These are phyloP conservation scores for Pilasporangium apinafurcum DNA, from an alignment of 352 stramenopile genomes.

Conservation along the genomic window DNA sequence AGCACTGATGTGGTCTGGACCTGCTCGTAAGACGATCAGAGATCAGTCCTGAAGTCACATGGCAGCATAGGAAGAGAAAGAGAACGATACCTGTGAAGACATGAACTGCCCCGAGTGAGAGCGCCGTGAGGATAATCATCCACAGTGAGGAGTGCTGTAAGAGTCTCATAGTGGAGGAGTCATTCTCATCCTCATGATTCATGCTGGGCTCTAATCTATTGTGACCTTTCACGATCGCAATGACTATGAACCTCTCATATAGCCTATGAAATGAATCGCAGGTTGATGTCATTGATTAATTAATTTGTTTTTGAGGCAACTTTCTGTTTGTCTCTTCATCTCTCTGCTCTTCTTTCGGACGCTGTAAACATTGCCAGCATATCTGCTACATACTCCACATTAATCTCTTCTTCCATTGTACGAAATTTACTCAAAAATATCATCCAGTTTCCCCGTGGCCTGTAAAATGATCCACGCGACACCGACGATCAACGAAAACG, in stretches of 20 bases:
- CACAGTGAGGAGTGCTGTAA: conserved; percentile 20
- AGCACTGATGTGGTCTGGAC: conserved; percentile 85
- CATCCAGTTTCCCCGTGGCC: conserved; percentile 56
- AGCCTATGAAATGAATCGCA: too few species aligned
- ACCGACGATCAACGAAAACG: conserved; percentile 69
- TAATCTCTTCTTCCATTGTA: too few species aligned
- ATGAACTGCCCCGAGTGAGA: conserved; percentile 45
- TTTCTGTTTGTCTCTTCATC: conserved; percentile 2
- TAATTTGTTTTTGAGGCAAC: neutral
- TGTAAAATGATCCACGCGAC: conserved; percentile 74
- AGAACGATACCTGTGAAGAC: conserved; percentile 43
- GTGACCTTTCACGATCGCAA: neutral
- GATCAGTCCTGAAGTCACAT: too few species aligned
- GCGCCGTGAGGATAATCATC: conserved; percentile 23
- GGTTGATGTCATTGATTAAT: neutral
- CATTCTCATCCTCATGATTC: neutral
- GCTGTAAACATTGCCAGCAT: too few species aligned
- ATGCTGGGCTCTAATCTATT: neutral
- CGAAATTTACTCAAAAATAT: conserved; percentile 53
- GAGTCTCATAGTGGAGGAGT: neutral
- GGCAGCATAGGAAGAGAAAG: too few species aligned
- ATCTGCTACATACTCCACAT: too few species aligned
- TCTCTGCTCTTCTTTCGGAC: conserved; percentile 9
- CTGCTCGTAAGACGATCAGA: conserved; percentile 12
- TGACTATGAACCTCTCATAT: neutral